Evolutionary conservation across 805 yeast genomes (phyloP).

Genomic region (Ogataea chonburiensis): DNA sequence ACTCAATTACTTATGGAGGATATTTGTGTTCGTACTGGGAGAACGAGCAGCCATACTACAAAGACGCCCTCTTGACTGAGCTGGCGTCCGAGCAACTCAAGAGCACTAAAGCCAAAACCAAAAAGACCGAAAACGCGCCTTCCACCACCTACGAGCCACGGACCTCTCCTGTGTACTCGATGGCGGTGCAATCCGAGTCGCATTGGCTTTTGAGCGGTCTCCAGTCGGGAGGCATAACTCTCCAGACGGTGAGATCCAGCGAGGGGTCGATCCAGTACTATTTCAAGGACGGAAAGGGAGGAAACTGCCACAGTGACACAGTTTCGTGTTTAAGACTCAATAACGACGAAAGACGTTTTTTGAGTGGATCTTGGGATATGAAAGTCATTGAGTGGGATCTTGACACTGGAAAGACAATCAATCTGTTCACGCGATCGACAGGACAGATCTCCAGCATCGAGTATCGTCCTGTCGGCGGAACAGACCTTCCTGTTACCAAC

Average conservation of each 20-base stretch:
- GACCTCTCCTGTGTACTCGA: constrained; percentile 80
- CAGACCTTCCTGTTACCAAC: constrained; percentile 36
- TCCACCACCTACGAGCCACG: constrained; percentile 49
- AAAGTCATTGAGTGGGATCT: constrained; percentile 81
- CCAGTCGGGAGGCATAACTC: constrained; percentile 77
- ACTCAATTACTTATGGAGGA: constrained; percentile 82
- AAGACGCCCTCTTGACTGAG: constrained; percentile 35
- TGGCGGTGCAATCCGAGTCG: constrained; percentile 81
- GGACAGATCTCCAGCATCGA: constrained; percentile 81
- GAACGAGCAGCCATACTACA: constrained; percentile 80
- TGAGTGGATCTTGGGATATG: constrained; percentile 93
- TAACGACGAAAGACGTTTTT: constrained; percentile 55
- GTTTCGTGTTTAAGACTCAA: constrained; percentile 71
- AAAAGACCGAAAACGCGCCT: constrained; percentile 38
- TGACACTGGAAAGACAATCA: constrained; percentile 58
- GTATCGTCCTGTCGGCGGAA: constrained; percentile 60
- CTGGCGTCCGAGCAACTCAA: constrained; percentile 22
- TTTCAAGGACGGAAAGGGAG: constrained; percentile 41
- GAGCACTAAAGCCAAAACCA: constrained; percentile 18
- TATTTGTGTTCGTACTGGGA: constrained; percentile 88
- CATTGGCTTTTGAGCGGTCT: constrained; percentile 84
- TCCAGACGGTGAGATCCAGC: constrained; percentile 77
- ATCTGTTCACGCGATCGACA: constrained; percentile 52
- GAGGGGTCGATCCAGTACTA: constrained; percentile 83
- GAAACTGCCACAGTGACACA: constrained; percentile 59